These are phyloP conservation scores for Casuarina equisetifolia DNA, from an alignment of 306 rosid genomes.

Conservation along the genomic window DNA sequence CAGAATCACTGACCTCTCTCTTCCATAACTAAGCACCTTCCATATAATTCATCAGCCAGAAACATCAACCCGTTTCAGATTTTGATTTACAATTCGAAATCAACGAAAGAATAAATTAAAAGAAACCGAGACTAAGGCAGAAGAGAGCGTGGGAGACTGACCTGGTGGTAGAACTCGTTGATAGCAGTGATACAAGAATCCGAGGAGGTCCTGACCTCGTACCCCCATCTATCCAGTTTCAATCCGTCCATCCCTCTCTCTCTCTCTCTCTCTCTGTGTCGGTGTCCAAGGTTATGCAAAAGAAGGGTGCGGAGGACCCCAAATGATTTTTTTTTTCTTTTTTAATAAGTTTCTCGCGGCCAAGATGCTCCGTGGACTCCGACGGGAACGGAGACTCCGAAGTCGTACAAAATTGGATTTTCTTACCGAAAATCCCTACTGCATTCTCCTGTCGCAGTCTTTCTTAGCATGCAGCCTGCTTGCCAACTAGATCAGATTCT, in stretches of 20 bases:
- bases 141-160: slow-evolving; percentile 8
- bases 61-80: slow-evolving; percentile 31
- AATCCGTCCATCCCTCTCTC: slow-evolving; percentile 47
- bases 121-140: neutral
- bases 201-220: slow-evolving; percentile 65
- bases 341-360: neutral
- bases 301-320: slow-evolving; percentile 5
- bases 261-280: neutral
- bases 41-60: slow-evolving; percentile 11
- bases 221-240: slow-evolving; percentile 65
- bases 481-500: too few species aligned
- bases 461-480: too few species aligned
- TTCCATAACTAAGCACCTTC: slow-evolving; percentile 71
- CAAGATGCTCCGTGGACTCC: neutral
- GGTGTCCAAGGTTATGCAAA: neutral
- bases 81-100: neutral
- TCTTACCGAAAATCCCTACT: neutral
- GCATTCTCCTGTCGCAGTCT: too few species aligned
- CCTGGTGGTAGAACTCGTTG: slow-evolving; percentile 74
- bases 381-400: neutral
- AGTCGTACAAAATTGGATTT: neutral
- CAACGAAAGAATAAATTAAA: neutral
- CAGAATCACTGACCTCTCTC: slow-evolving; percentile 72
- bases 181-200: slow-evolving; percentile 73
- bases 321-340: too few species aligned